Evolutionary conservation across 805 yeast genomes (phyloP), one percentile per base, ranked within the genome.

Genomic region (Clavispora fructus): DNA sequence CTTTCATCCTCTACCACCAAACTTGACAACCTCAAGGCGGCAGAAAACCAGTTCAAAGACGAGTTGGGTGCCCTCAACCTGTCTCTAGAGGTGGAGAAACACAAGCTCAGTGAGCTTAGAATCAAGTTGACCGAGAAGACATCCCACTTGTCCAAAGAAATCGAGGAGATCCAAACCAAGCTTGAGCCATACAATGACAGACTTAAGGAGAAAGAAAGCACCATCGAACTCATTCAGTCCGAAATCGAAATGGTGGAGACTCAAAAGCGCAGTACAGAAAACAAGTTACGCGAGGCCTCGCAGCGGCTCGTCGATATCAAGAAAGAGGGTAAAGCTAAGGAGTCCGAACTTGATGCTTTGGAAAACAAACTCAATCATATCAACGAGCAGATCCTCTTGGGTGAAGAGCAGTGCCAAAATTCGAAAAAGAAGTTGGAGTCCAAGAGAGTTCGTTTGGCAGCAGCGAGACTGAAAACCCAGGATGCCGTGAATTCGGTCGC

Each of bases 111-210:
- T 44, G 74, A 74, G 25, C 81, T 91, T 11, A 80, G 90, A 56
- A 54, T 72, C 7, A 80, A 79, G 27, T 73, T 94, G 40, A 80
- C 88, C 8, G 83, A 80, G 40, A 87, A 88, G 60, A 92, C 98
- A 0, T 74, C 80, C 10, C 81, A 68, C 2, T 74, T 85, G 45
- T 79, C 91, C 1, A 75, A 73, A 8, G 77, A 86, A 56, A 85
- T 91, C 43, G 85, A 80, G 53, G 55, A 58, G 12, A 65, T 82
- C 35, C 91, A 87, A 60, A 74, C 71, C 7, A 73, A 83, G 49
- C 66, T 89, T 7, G 91, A 87, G 53, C 99, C 98, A 0, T 89
- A 95, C 91, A 80, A 80, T 48, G 83, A 77, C 26, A 76, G 80
- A 51, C 67, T 90, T 28, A 82, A 78, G 48, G 75, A 77, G 13